Percentiles rank a stretch among this genome's conserved stretches.
Conservation (phyloP, 371 early-diverging fungal species). For the Syncephalastrum contaminatum region DNA sequence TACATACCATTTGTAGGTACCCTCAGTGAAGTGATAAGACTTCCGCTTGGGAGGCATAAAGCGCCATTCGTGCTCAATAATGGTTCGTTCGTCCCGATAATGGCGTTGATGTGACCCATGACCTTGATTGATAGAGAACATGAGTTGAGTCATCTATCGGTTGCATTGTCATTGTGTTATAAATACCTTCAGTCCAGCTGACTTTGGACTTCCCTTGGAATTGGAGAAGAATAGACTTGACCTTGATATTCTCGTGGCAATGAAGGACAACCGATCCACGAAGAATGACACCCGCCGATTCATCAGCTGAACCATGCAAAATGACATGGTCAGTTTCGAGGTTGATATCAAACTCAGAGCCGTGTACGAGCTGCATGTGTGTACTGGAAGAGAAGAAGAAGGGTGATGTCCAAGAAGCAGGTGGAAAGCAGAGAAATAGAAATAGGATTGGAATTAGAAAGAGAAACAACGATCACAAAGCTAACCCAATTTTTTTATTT, state of each 20-base stretch:
- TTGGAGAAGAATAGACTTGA: conserved; percentile 36
- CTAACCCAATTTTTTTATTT: background rate
- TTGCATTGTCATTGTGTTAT: background rate
- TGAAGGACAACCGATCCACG: conserved; percentile 41
- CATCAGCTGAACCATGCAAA: conserved; percentile 42
- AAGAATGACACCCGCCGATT: conserved; percentile 48
- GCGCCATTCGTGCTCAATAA: conserved; percentile 48
- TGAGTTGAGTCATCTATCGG: background rate
- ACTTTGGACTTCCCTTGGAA: conserved; percentile 47
- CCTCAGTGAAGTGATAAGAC: conserved; percentile 35
- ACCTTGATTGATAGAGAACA: conserved; percentile 15
- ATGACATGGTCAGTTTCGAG: conserved; percentile 41
- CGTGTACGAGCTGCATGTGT: conserved; percentile 36
- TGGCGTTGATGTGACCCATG: conserved; percentile 47
- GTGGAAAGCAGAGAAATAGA: no score
- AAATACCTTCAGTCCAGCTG: conserved; percentile 46
- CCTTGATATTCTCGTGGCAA: conserved; percentile 41
- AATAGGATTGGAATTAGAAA: no score
- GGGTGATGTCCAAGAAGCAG: background rate
- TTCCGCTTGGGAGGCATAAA: conserved; percentile 39
- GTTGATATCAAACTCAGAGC: conserved; percentile 39
- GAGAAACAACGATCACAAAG: background rate
- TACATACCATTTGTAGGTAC: conserved; percentile 44
- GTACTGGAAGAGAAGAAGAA: conserved; percentile 5
- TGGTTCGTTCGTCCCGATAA: conserved; percentile 37